These are phyloP conservation scores for Apiospora rasikravindrae DNA, from an alignment of 2,329 filamentous ascomycete species.

Conservation along the genomic window DNA sequence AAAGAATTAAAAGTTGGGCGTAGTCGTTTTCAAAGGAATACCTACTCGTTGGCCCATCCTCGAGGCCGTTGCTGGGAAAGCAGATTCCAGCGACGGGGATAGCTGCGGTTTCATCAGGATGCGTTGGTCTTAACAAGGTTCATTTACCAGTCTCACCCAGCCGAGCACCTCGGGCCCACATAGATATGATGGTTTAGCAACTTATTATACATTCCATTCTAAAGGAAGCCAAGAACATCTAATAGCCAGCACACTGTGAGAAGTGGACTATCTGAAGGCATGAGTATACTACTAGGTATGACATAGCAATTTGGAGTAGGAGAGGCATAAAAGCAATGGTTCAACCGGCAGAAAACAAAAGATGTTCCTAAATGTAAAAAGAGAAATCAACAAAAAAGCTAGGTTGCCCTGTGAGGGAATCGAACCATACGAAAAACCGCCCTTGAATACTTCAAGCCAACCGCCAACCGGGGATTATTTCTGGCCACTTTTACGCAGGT, in stretches of 20 bases:
- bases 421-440: slow-evolving; percentile 1
- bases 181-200: not conserved
- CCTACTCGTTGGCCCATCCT: not conserved
- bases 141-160: not conserved
- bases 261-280: too few relatives aligned
- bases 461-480: not conserved
- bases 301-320: too few relatives aligned
- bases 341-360: not conserved
- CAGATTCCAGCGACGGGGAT: too few relatives aligned
- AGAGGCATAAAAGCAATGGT: too few relatives aligned
- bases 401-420: not conserved
- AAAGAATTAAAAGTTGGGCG: not conserved
- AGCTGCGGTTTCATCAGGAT: not conserved
- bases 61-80: not conserved
- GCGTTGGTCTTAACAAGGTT: not conserved
- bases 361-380: not conserved
- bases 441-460: not conserved
- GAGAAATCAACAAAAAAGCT: not conserved
- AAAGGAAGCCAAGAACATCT: too few relatives aligned
- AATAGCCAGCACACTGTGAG: too few relatives aligned
- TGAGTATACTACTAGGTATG: too few relatives aligned
- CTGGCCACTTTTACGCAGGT: not conserved
- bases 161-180: too few relatives aligned
- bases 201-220: too few relatives aligned
- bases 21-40: not conserved